Evolutionary conservation across 176 grass and related monocot genomes (phyloP).

Genomic region (Triticum monococcum): DNA sequence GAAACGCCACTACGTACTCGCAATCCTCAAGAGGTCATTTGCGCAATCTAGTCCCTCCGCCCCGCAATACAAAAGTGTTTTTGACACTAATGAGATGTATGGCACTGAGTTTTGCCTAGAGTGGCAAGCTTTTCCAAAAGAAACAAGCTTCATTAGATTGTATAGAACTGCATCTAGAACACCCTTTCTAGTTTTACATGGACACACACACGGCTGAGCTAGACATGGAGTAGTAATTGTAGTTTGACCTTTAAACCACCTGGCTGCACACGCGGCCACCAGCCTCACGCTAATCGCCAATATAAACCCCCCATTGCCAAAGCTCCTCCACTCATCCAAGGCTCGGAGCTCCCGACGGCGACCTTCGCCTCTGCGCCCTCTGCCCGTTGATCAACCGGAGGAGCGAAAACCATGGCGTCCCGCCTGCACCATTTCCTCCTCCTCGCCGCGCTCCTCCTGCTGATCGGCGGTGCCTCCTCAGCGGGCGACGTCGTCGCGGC

Average conservation of each 20-base stretch:
- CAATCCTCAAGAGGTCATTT: not conserved
- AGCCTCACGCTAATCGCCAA: not conserved
- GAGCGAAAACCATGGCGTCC: not conserved
- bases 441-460: not conserved
- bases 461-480: not conserved
- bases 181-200: not conserved
- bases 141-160: not conserved
- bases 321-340: not conserved
- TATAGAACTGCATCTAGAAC: not conserved
- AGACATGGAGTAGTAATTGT: not conserved
- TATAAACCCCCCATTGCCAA: not conserved
- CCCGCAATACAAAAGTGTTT: no score
- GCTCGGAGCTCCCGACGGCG: not conserved
- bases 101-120: not conserved
- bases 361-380: not conserved
- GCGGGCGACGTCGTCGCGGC: not conserved
- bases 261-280: not conserved
- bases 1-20: not conserved
- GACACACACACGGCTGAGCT: not conserved
- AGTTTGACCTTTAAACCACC: not conserved
- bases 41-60: not conserved
- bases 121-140: not conserved
- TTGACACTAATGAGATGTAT: not conserved
- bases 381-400: not conserved
- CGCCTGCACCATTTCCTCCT: not conserved